Evolutionary conservation across 805 yeast genomes (phyloP).

Genomic region (Candida tallmaniae): DNA sequence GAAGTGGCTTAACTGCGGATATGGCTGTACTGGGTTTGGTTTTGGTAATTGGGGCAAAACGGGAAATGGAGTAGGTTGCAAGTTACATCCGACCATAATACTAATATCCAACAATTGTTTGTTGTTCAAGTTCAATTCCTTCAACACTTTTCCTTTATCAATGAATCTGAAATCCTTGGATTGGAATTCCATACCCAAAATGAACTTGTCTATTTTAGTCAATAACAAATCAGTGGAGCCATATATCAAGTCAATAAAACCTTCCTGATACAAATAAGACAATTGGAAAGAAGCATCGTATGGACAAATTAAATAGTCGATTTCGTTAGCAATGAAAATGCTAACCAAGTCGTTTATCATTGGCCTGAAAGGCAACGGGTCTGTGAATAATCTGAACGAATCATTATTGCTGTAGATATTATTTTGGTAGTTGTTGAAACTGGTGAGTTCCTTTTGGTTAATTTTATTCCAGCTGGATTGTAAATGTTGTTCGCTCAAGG

Average conservation of each 20-base stretch:
- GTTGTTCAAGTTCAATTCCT: constrained; percentile 55
- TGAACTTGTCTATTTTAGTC: constrained; percentile 61
- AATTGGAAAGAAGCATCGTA: constrained; percentile 77
- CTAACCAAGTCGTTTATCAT: constrained; percentile 53
- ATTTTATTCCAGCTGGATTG: constrained; percentile 38
- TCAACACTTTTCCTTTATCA: constrained; percentile 52
- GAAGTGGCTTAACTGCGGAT: constrained; percentile 36
- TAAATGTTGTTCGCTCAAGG: constrained; percentile 37
- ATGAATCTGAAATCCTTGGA: constrained; percentile 63
- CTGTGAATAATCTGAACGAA: constrained; percentile 49
- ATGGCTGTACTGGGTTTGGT: constrained; percentile 36
- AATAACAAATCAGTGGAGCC: constrained; percentile 82
- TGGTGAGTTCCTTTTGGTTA: constrained; percentile 20
- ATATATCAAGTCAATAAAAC: constrained; percentile 66
- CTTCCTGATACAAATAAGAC: constrained; percentile 57
- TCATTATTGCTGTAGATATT: constrained; percentile 26
- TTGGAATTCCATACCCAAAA: constrained; percentile 65
- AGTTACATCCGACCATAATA: constrained; percentile 71
- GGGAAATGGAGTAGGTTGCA: constrained; percentile 62
- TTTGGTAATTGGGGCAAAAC: constrained; percentile 45
- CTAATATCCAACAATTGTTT: constrained; percentile 73
- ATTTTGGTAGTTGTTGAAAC: constrained; percentile 14
- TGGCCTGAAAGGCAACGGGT: constrained; percentile 47
- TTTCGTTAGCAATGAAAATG: constrained; percentile 48
- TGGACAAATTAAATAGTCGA: constrained; percentile 77